phyloP scores from a whole-genome alignment of 345 rosid species.

The Eutrema japonicum region DNA sequence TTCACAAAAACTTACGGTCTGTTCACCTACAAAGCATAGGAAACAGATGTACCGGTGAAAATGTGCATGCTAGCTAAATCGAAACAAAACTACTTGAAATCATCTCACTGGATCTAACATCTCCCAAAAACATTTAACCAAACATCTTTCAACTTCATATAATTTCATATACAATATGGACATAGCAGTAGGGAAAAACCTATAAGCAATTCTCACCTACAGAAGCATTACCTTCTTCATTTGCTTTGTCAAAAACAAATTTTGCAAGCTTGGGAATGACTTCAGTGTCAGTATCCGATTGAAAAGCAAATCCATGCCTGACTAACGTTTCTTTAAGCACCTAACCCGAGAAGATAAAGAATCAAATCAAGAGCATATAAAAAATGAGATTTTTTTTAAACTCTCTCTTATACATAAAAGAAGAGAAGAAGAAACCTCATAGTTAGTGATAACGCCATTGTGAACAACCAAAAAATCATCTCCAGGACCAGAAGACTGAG shows the following conservation, averaged over 20 bases:
- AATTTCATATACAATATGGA: background rate
- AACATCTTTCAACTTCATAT: background rate
- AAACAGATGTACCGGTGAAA: background rate
- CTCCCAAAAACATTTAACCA: background rate
- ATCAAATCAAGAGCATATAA: background rate
- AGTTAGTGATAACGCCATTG: slow-evolving; percentile 88
- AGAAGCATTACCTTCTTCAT: slow-evolving; percentile 62
- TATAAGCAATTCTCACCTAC: background rate
- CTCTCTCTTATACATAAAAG: background rate
- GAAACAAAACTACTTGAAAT: slow-evolving; percentile 8
- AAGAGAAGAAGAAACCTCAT: slow-evolving; percentile 62
- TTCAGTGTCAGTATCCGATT: slow-evolving; percentile 95
- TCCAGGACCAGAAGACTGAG: slow-evolving; percentile 79
- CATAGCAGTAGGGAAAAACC: background rate
- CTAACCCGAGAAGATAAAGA: slow-evolving; percentile 38
- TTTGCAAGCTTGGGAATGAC: slow-evolving; percentile 96
- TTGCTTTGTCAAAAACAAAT: slow-evolving; percentile 86
- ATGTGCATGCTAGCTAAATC: background rate
- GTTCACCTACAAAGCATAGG: slow-evolving; percentile 59
- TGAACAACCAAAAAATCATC: slow-evolving; percentile 94
- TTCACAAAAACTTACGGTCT: slow-evolving; percentile 75
- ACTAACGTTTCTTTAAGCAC: slow-evolving; percentile 75
- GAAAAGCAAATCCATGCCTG: slow-evolving; percentile 87
- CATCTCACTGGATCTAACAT: slow-evolving; percentile 3
- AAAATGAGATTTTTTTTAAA: background rate